A percentile compares a stretch with the other conserved stretches of the same genome.
These are phyloP conservation scores for Nicotiana tabacum DNA, from an alignment of 257 asterid genomes.

Conservation along the genomic window DNA sequence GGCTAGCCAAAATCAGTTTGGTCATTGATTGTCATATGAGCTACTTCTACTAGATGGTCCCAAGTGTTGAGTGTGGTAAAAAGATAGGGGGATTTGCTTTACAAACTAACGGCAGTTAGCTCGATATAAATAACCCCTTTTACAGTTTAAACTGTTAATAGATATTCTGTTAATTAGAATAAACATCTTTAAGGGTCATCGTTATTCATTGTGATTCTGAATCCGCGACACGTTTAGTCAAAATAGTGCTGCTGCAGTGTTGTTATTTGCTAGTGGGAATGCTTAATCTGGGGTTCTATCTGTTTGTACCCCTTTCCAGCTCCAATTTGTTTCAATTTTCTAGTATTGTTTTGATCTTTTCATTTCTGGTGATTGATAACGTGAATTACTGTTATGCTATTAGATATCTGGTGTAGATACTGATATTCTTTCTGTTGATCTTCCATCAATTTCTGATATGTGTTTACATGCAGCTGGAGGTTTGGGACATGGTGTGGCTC, in stretches of 20 bases:
- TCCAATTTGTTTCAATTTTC: neutral
- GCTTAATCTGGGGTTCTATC: neutral
- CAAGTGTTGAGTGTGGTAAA: neutral
- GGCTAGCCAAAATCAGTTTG: neutral
- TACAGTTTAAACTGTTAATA: neutral
- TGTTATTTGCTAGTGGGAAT: neutral
- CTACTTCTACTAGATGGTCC: neutral
- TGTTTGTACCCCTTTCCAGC: neutral
- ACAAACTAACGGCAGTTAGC: neutral
- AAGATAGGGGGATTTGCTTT: too few relatives aligned
- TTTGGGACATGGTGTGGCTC: conserved; percentile 98
- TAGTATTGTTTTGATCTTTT: neutral
- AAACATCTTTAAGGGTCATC: neutral
- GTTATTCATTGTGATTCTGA: neutral
- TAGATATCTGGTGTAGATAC: neutral
- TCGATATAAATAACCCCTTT: neutral
- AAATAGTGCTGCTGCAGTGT: neutral
- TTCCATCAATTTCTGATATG: neutral
- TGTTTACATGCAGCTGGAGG: conserved; percentile 73
- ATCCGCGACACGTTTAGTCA: neutral
- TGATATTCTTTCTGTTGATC: conserved; percentile 8
- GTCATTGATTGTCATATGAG: neutral
- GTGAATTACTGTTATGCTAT: neutral
- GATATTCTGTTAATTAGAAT: neutral
- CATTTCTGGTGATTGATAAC: neutral